Evolutionary conservation across 345 rosid species (phyloP).

Genomic region (Populus deltoides): DNA sequence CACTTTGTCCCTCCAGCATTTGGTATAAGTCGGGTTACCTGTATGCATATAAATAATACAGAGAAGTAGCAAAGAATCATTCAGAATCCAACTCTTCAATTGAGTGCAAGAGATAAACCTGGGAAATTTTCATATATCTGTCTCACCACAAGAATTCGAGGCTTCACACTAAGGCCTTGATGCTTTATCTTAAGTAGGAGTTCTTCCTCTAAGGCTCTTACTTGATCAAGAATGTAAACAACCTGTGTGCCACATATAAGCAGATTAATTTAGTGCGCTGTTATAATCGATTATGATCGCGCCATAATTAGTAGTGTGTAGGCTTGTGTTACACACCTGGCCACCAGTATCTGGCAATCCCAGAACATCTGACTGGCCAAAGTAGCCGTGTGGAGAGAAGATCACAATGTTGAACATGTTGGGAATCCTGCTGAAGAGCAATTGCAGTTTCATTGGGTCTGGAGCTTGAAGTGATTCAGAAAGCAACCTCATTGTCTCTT

Average conservation of each 20-base stretch:
- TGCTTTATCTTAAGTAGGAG: slow-evolving; percentile 59
- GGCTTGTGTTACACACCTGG: slow-evolving; percentile 40
- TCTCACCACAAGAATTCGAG: slow-evolving; percentile 83
- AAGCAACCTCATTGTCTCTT: slow-evolving; percentile 48
- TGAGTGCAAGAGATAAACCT: neutral
- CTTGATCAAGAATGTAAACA: slow-evolving; percentile 98
- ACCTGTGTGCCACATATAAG: slow-evolving; percentile 39
- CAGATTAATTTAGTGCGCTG: neutral
- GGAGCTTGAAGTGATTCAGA: slow-evolving; percentile 56
- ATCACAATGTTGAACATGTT: slow-evolving; percentile 75
- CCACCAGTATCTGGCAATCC: slow-evolving; percentile 98
- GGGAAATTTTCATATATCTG: neutral
- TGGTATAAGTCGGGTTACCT: slow-evolving; percentile 78
- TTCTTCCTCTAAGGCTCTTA: slow-evolving; percentile 85
- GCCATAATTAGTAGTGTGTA: neutral
- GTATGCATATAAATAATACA: slow-evolving; percentile 22
- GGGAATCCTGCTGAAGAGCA: slow-evolving; percentile 67
- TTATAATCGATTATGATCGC: neutral
- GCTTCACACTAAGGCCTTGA: slow-evolving; percentile 74
- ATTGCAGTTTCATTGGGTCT: slow-evolving; percentile 50
- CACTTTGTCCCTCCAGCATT: slow-evolving; percentile 77
- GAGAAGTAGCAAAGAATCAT: neutral
- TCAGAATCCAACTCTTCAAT: neutral
- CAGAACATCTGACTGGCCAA: slow-evolving; percentile 85
- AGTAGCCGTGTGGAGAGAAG: slow-evolving; percentile 88